phyloP scores from a whole-genome alignment of 2,329 filamentous ascomycete species.

The Penicillium sp. region DNA sequence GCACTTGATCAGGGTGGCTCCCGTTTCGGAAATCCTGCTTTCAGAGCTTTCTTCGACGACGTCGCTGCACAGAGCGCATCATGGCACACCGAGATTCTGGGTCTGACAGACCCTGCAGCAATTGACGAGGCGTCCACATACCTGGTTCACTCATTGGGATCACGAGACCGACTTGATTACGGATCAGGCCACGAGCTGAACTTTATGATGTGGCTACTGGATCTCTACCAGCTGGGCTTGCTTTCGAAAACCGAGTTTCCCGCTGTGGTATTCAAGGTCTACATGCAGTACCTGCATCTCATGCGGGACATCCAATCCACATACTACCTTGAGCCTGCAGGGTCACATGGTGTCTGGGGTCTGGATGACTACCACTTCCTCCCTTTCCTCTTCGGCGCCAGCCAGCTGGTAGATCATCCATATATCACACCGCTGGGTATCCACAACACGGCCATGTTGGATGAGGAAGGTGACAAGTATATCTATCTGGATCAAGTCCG shows the following conservation, averaged over 20 bases:
- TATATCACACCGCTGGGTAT: slow-evolving; percentile 80
- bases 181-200: slow-evolving; percentile 97
- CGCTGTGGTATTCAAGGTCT: slow-evolving; percentile 74
- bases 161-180: slow-evolving; percentile 87
- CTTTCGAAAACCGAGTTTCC: slow-evolving; percentile 70
- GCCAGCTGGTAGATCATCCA: slow-evolving; percentile 82
- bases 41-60: slow-evolving; percentile 74
- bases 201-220: slow-evolving; percentile 96
- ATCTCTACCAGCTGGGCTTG: slow-evolving; percentile 76
- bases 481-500: slow-evolving; percentile 90
- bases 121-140: slow-evolving; percentile 77
- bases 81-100: slow-evolving; percentile 49
- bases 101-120: slow-evolving; percentile 51
- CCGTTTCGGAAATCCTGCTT: slow-evolving; percentile 91
- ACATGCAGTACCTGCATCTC: slow-evolving; percentile 77
- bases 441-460: slow-evolving; percentile 83
- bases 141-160: slow-evolving; percentile 81
- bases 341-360: slow-evolving; percentile 97
- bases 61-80: slow-evolving; percentile 43
- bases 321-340: slow-evolving; percentile 96
- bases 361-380: slow-evolving; percentile 97
- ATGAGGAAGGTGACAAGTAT: slow-evolving; percentile 82
- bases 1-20: slow-evolving; percentile 85
- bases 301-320: slow-evolving; percentile 88
- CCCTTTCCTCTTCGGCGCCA: slow-evolving; percentile 91